phyloP scores from a whole-genome alignment of 2,329 filamentous ascomycete species.

The Nemania sp. region DNA sequence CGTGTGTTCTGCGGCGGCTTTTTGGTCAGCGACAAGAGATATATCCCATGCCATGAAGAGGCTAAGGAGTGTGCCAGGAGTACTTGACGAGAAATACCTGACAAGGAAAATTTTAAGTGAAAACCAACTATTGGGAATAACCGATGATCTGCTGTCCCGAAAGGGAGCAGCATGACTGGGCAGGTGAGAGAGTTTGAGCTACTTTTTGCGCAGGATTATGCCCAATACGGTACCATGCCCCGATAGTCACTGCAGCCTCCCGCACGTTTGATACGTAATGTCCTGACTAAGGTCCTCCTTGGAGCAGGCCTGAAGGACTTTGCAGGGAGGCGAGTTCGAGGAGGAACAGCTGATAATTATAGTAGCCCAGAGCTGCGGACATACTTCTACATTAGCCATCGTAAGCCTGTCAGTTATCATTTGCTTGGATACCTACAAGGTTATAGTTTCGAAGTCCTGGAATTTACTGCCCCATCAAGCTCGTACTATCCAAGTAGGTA shows the following conservation, averaged over 20 bases:
- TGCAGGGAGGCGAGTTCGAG: not conserved
- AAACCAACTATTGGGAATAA: too few species aligned
- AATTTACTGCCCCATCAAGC: too few species aligned
- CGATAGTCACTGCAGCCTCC: not conserved
- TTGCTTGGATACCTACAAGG: too few species aligned
- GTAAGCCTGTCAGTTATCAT: too few species aligned
- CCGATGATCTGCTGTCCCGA: not conserved
- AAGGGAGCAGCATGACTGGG: not conserved
- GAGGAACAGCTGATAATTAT: not conserved
- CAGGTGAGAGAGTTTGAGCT: slow-evolving; percentile 7
- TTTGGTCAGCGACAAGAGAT: too few species aligned
- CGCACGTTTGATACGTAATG: not conserved
- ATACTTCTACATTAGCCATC: not conserved
- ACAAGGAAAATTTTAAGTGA: too few species aligned
- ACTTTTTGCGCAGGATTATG: slow-evolving; percentile 1
- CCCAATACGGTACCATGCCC: not conserved
- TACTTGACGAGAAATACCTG: too few species aligned
- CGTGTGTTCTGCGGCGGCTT: too few species aligned
- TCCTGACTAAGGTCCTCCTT: not conserved
- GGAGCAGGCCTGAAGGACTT: not conserved
- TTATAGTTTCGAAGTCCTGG: too few species aligned
- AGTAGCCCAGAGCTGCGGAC: not conserved
- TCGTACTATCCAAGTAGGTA: too few species aligned
- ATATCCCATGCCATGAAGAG: too few species aligned
- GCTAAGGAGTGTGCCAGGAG: too few species aligned